Evolutionary conservation across 768 basidiomycete species (phyloP), one percentile per base, ranked within the genome.

Genomic region (Fomitopsis pulvina): DNA sequence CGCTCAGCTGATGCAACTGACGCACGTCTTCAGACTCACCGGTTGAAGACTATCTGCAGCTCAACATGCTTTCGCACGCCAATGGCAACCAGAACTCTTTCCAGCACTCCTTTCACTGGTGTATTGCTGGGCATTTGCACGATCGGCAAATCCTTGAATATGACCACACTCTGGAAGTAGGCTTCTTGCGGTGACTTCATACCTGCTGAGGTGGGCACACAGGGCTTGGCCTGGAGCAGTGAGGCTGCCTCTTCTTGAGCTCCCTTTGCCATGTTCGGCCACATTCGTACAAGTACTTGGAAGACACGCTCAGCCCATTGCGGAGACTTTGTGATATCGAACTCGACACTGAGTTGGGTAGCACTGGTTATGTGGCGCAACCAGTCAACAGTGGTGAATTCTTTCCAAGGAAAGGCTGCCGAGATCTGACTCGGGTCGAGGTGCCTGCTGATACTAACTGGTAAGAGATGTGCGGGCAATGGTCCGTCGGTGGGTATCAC

Each of bases 51-150:
- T 2, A 96, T 71, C 63, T 97, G 93, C 1, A 97, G 73, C 52
- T 97, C 89, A 6, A 97, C 92, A 55, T 94, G 92, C 62, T 83
- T 90, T 16, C 92, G 79, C 10, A 97, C 90, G 10, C 92, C 95
- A 0, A 97, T 68, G 1, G 75, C 77, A 25, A 78, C 70, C 5
- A 92, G 66, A 2, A 91, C 64, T 54, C 79, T 84, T 61, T 94
- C 92, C 56, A 91, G 62, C 4, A 72, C 66, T 0, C 83, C 85
- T 62, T 87, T 92, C 56, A 93, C 70, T 0, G 63, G 47, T 1
- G 68, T 58, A 2, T 79, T 80, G 4, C 84, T 87, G 1, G 89
- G 77, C 40, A 96, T 69, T 1, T 70, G 76, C 5, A 93, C 82
- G 38, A 91, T 77, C 0, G 94, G 83, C 24, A 95, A 72, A 63